A percentile compares a stretch with the other conserved stretches of the same genome.
phyloP scores from a whole-genome alignment of 2,329 filamentous ascomycete genomes.

The Hawksworthiomyces lignivorus region DNA sequence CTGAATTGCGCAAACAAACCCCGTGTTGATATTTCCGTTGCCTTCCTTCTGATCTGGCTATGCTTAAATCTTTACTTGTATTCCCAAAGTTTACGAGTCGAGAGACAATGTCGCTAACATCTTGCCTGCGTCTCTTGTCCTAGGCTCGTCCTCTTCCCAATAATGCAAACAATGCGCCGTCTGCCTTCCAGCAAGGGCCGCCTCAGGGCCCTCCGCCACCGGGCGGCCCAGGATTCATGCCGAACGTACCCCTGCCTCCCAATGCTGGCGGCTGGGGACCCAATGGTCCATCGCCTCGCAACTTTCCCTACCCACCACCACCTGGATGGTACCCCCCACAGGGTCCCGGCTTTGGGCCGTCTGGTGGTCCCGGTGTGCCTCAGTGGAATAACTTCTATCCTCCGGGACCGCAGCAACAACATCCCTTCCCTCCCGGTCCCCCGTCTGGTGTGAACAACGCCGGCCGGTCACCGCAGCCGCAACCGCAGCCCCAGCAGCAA shows the following conservation, averaged over 20 bases:
- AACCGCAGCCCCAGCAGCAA: constrained; percentile 22
- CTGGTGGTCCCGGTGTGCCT: constrained; percentile 45
- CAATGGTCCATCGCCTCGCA: constrained; percentile 16
- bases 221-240: constrained; percentile 21
- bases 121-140: neutral
- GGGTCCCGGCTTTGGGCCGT: constrained; percentile 65
- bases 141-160: constrained; percentile 31
- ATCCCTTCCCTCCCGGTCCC: constrained; percentile 18
- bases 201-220: constrained; percentile 18
- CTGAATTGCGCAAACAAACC: constrained; percentile 85
- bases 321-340: constrained; percentile 67
- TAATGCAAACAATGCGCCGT: constrained; percentile 21
- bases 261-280: constrained; percentile 20
- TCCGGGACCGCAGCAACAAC: constrained; percentile 31
- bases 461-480: constrained; percentile 11
- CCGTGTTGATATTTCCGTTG: constrained; percentile 99
- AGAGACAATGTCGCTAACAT: too few relatives aligned
- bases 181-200: constrained; percentile 22
- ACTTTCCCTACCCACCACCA: constrained; percentile 68
- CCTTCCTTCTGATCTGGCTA: constrained; percentile 91
- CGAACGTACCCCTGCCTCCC: constrained; percentile 23
- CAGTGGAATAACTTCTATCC: constrained; percentile 55
- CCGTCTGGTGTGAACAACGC: constrained; percentile 23
- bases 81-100: too few relatives aligned
- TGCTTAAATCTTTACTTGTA: neutral